A percentile compares a stretch with the other conserved stretches of the same genome.
These are phyloP conservation scores for Trichoderma hamatum DNA, from an alignment of 2,329 filamentous ascomycete genomes.

Conservation along the genomic window DNA sequence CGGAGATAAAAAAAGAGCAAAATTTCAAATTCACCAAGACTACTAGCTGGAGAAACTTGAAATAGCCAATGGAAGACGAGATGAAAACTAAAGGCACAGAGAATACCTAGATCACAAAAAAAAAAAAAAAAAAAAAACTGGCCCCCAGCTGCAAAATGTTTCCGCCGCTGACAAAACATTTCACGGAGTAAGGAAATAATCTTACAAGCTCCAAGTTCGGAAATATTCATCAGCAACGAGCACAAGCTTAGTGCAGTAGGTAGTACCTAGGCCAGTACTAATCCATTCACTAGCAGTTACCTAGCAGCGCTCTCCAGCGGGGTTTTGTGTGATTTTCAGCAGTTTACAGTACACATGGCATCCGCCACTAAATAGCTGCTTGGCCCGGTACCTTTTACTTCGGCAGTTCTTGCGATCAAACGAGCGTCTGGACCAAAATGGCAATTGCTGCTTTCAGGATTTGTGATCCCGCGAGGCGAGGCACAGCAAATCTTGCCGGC, in stretches of 20 bases:
- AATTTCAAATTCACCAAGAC: background rate
- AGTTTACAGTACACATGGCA: background rate
- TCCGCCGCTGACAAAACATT: slow-evolving; percentile 14
- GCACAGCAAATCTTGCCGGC: background rate
- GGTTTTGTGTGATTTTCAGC: background rate
- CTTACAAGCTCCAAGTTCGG: background rate
- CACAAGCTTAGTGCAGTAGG: background rate
- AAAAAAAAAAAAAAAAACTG: background rate
- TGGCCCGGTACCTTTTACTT: background rate
- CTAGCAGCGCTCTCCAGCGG: background rate
- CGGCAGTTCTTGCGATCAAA: background rate
- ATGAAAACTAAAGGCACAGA: background rate
- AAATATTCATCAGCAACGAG: slow-evolving; percentile 6
- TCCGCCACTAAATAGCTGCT: background rate
- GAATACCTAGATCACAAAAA: background rate
- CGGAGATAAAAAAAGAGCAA: background rate
- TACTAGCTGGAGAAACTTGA: background rate
- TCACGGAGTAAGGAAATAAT: slow-evolving; percentile 15
- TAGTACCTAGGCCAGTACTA: background rate
- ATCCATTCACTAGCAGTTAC: background rate
- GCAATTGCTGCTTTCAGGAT: background rate
- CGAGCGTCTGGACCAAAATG: background rate
- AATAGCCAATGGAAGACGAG: background rate
- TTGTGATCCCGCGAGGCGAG: background rate
- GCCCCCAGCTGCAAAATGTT: background rate